Evolutionary conservation across 2,329 filamentous ascomycete species (phyloP), one percentile per base, ranked within the genome.

Genomic region (Thielaviopsis populi): DNA sequence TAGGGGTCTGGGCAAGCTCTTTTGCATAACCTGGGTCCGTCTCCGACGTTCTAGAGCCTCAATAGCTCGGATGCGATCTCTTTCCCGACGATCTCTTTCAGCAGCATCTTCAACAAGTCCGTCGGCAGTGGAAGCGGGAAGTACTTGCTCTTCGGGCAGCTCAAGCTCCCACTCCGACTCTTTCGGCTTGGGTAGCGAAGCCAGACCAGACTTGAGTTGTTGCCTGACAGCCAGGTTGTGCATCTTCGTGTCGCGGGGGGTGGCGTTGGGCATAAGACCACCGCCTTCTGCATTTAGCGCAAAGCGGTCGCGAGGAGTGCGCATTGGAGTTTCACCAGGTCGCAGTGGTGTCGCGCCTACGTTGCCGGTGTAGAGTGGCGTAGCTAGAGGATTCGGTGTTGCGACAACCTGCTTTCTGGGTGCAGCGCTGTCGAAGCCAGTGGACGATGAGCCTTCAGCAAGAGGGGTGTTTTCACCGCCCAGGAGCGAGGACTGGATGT

Each of bases 301-400:
- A 70, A 97, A 89, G 37, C 80, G 90, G 71, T 99, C 94, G 65
- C 94, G 84, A 10, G 92, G 92, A 8, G 91, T 96, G 65, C 88
- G 84, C 76, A 95, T 77, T 0, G 92, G 91, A 0, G 92, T 96
- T 66, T 90, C 86, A 19, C 89, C 89, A 59, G 85, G 81, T 4
- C 83, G 81, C 63, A 79, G 76, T 6, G 85, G 84, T 15, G 89
- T 95, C 13, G 86, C 84, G 30, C 83, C 86, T 15, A 42, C 10
- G 1, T 77, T 74, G 48, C 77, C 81, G 66, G 84, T 78, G 63
- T 88, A 82, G 68, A 95, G 80, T 0, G 94, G 94, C 0, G 94
- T 99, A 0, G 94, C 91, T 78, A 99, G 81, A 0, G 94, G 94
- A 71, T 99, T 99, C 0, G 94, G 94, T 0, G 94, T 99, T n/a